Evolutionary conservation across 2,329 filamentous ascomycete species (phyloP), one percentile per base, ranked within the genome.

Genomic region (Scedosporium dehoogii): DNA sequence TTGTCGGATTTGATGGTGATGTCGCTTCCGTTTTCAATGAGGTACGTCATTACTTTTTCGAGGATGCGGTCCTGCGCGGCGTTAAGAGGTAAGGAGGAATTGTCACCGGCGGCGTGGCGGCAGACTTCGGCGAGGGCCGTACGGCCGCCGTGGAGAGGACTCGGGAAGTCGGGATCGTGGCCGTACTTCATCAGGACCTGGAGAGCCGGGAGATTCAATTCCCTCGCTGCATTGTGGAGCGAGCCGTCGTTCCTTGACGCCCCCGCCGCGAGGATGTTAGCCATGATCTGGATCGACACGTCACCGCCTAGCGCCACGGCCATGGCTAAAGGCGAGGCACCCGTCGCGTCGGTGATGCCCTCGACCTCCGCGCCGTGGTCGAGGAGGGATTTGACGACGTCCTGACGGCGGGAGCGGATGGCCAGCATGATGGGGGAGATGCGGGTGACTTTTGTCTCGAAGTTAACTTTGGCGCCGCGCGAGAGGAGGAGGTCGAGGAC

Each of bases 101-200:
- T 48, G 16, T 4, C 33, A 0, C 33, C 10, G 2, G 81, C 79
- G 0, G 81, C 81, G 62, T 81, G 81, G 6, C 85, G 73, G 64
- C 85, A 88, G 2, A 89, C 73, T 64, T 89, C 86, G 0, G 81
- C 85, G 0, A 90, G 74, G 0, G 85, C 85, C 63, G 81, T 86
- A 55, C 86, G 80, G 0, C 86, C 86, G 16, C 78, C 79, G 66
- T 88, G 85, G 1, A 85, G 73, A 3, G 81, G 78, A 60, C 83
- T 87, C 0, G 86, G 85, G 62, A 87, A 88, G 68, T 88, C 85
- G 0, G 84, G 78, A 16, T 87, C 82, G 64, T 89, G 86, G 1
- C 81, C 82, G 64, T 81, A 74, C 56, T 85, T 75, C 4, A 88
- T 72, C 1, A 90, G 74, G 1, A 85, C 74, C 59, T 78, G 76